phyloP scores from a whole-genome alignment of 352 stramenopile genomes.

The Pythium folliculosum region DNA sequence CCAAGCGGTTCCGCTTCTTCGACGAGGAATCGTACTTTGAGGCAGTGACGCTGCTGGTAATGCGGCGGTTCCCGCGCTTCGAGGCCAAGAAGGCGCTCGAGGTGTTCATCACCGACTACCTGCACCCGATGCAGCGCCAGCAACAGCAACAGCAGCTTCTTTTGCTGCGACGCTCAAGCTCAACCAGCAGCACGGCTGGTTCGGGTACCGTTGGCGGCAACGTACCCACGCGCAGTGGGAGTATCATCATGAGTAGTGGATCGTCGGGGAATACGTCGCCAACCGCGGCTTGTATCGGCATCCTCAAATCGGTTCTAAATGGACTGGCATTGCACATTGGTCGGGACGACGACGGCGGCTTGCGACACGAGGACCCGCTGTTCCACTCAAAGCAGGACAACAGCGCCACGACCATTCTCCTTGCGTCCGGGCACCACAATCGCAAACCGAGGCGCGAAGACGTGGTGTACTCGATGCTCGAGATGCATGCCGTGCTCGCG shows the following conservation, averaged over 20 bases:
- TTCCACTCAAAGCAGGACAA: conserved; percentile 25
- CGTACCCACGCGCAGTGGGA: conserved; percentile 11
- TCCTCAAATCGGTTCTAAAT: conserved; percentile 55
- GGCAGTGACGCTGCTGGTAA: conserved; percentile 60
- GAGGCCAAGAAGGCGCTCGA: conserved; percentile 56
- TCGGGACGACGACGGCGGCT: conserved; percentile 27
- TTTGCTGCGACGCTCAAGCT: conserved; percentile 15
- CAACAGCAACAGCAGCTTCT: conserved; percentile 18
- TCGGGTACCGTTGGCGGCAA: neutral
- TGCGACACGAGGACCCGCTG: conserved; percentile 17
- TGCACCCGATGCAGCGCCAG: conserved; percentile 44
- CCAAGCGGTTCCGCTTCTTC: conserved; percentile 63
- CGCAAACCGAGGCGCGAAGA: conserved; percentile 50
- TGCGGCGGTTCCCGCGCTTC: conserved; percentile 60
- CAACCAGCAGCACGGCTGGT: neutral
- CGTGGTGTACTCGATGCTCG: conserved; percentile 74
- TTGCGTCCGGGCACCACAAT: neutral
- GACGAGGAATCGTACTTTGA: conserved; percentile 71
- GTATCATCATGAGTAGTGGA: conserved; percentile 1
- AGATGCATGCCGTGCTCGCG: conserved; percentile 67
- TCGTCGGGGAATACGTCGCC: conserved; percentile 25
- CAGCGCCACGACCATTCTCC: conserved; percentile 21
- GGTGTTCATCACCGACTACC: conserved; percentile 51
- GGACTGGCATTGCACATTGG: conserved; percentile 48
- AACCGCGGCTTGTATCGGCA: conserved; percentile 28